A percentile compares a stretch with the other conserved stretches of the same genome.
phyloP scores from a whole-genome alignment of 192 early-diverging fungal species.

The Diversispora eburnea region DNA sequence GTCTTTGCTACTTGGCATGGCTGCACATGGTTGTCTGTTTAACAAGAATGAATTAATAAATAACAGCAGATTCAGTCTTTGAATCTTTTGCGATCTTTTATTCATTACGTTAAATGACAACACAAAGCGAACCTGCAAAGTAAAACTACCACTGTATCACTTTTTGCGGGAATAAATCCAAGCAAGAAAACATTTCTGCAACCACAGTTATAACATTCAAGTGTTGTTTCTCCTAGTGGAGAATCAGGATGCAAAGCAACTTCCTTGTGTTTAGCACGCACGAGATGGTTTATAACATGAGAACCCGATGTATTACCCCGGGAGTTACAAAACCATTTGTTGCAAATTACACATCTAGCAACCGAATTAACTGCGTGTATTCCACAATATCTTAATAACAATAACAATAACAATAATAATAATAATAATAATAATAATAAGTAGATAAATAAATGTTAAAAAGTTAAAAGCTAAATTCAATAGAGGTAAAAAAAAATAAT shows the following conservation, averaged over 20 bases:
- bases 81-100: not conserved
- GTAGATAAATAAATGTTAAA: not conserved
- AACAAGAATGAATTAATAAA: slow-evolving; percentile 1
- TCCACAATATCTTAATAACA: slow-evolving; percentile 76
- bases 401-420: not conserved
- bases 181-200: slow-evolving; percentile 91
- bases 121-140: slow-evolving; percentile 73
- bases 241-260: slow-evolving; percentile 90
- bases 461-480: not conserved
- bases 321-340: slow-evolving; percentile 96
- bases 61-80: not conserved
- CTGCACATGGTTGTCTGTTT: slow-evolving; percentile 83
- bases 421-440: not conserved
- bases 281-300: slow-evolving; percentile 94
- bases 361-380: slow-evolving; percentile 84
- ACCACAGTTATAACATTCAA: slow-evolving; percentile 99
- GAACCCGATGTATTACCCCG: slow-evolving; percentile 86
- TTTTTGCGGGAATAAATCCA: slow-evolving; percentile 98
- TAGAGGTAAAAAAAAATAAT: not conserved
- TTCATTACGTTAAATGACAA: not conserved
- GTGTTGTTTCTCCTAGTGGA: slow-evolving; percentile 86
- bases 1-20: slow-evolving; percentile 85
- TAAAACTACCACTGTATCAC: slow-evolving; percentile 94
- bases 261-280: slow-evolving; percentile 91
- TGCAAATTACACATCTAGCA: slow-evolving; percentile 89